Conservation (phyloP, 2,329 filamentous ascomycete genomes). For the Talaromyces sp. region DNA sequence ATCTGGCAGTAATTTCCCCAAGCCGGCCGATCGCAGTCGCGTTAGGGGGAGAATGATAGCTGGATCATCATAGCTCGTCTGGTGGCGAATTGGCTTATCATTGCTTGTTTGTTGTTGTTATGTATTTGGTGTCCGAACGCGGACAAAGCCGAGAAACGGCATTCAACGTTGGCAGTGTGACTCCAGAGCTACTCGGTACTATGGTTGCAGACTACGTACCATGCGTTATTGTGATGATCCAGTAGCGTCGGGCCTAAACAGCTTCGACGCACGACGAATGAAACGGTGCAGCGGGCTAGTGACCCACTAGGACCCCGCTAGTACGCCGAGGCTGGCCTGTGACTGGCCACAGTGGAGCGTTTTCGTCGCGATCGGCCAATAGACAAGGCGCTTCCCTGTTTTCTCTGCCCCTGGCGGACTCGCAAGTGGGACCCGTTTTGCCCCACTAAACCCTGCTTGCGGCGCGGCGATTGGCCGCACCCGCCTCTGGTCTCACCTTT, state of each 20-base stretch:
- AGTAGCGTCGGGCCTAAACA: neutral
- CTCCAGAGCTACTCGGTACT: too few relatives aligned
- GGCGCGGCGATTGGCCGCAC: constrained; percentile 3
- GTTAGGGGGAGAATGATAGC: neutral
- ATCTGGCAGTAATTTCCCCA: neutral
- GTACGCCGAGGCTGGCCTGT: neutral
- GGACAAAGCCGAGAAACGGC: neutral
- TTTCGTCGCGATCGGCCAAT: neutral
- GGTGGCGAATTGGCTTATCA: neutral
- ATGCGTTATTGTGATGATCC: neutral
- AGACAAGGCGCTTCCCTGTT: constrained; percentile 3
- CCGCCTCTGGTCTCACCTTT: constrained; percentile 7
- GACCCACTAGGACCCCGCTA: neutral
- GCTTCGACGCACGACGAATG: neutral
- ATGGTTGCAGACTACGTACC: too few relatives aligned
- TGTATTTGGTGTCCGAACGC: neutral
- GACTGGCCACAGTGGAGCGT: neutral
- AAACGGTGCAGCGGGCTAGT: neutral
- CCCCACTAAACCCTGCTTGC: neutral
- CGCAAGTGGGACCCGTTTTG: neutral
- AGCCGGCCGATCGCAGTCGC: neutral
- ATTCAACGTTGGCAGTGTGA: too few relatives aligned
- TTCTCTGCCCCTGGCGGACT: neutral
- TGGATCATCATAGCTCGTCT: neutral
- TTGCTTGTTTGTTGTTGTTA: neutral